phyloP scores from a whole-genome alignment of 495 filamentous ascomycete genomes.

The Oidiodendron maius region DNA sequence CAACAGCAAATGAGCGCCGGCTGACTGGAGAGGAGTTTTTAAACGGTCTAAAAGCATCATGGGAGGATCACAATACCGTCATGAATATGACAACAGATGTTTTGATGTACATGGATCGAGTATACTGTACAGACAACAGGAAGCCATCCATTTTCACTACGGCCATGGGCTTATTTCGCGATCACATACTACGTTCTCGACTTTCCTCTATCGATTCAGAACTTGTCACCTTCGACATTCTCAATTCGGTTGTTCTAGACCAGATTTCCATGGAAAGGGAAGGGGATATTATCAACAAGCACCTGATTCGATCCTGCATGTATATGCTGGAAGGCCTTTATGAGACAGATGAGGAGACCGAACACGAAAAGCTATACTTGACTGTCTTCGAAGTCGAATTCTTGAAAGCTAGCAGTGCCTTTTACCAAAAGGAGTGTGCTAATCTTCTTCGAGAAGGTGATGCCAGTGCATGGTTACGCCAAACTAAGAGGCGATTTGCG shows the following conservation, averaged over 20 bases:
- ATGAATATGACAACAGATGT: conserved; percentile 99
- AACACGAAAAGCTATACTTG: conserved; percentile 75
- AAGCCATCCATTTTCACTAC: conserved; percentile 75
- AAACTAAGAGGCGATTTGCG: conserved; percentile 61
- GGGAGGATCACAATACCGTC: conserved; percentile 82
- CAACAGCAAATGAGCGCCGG: conserved; percentile 68
- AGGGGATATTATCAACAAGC: conserved; percentile 83
- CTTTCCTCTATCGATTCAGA: conserved; percentile 34
- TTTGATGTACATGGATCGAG: conserved; percentile 96
- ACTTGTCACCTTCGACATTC: conserved; percentile 55
- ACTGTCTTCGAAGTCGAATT: conserved; percentile 78
- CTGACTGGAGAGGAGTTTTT: conserved; percentile 81
- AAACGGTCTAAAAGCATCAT: conserved; percentile 64
- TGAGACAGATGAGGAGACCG: conserved; percentile 67
- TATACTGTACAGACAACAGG: conserved; percentile 63
- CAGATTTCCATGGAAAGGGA: conserved; percentile 89
- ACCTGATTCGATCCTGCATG: conserved; percentile 72
- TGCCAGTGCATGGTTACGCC: conserved; percentile 77
- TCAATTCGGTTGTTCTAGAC: conserved; percentile 79
- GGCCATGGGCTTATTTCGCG: conserved; percentile 82
- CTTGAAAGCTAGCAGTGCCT: conserved; percentile 58
- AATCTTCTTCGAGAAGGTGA: conserved; percentile 70
- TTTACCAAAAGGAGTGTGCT: conserved; percentile 72
- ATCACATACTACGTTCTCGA: conserved; percentile 59
- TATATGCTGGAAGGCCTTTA: conserved; percentile 91